These are phyloP conservation scores for Penicillium sp. DNA, from an alignment of 2,329 filamentous ascomycete genomes.

Conservation along the genomic window DNA sequence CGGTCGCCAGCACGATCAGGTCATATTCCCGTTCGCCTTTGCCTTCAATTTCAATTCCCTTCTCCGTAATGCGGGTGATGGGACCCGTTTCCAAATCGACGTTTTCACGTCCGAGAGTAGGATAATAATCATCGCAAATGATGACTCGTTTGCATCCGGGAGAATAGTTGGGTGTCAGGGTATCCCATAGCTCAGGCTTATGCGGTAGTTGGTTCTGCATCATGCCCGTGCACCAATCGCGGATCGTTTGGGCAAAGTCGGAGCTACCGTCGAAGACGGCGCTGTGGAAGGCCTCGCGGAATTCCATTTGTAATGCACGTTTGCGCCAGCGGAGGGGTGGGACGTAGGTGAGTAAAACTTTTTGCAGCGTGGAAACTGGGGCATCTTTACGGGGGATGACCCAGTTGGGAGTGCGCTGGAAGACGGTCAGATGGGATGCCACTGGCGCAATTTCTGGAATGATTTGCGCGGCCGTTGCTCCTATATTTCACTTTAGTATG, in stretches of 20 bases:
- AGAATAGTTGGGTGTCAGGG: constrained; percentile 48
- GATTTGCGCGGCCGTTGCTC: constrained; percentile 59
- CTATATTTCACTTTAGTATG: constrained; percentile 24
- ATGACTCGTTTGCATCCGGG: constrained; percentile 22
- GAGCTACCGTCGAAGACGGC: constrained; percentile 44
- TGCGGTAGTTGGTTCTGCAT: constrained; percentile 50
- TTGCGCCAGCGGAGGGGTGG: constrained; percentile 53
- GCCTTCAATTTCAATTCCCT: constrained; percentile 48
- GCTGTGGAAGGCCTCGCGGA: constrained; percentile 51
- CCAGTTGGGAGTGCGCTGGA: constrained; percentile 61
- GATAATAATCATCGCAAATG: constrained; percentile 22
- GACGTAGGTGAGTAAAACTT: constrained; percentile 49
- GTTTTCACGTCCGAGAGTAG: constrained; percentile 17
- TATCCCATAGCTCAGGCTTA: constrained; percentile 52
- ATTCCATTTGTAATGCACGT: constrained; percentile 55
- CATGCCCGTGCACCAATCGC: constrained; percentile 34
- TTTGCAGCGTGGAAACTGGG: constrained; percentile 44
- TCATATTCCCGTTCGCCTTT: constrained; percentile 50
- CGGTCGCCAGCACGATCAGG: constrained; percentile 58
- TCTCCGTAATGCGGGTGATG: constrained; percentile 49
- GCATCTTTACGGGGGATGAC: constrained; percentile 54
- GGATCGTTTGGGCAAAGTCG: constrained; percentile 42
- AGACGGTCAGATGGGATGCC: constrained; percentile 52
- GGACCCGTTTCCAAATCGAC: constrained; percentile 47
- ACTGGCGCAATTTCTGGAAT: constrained; percentile 56